phyloP scores from a whole-genome alignment of 139 green algal species.

The Micractinium conductrix region DNA sequence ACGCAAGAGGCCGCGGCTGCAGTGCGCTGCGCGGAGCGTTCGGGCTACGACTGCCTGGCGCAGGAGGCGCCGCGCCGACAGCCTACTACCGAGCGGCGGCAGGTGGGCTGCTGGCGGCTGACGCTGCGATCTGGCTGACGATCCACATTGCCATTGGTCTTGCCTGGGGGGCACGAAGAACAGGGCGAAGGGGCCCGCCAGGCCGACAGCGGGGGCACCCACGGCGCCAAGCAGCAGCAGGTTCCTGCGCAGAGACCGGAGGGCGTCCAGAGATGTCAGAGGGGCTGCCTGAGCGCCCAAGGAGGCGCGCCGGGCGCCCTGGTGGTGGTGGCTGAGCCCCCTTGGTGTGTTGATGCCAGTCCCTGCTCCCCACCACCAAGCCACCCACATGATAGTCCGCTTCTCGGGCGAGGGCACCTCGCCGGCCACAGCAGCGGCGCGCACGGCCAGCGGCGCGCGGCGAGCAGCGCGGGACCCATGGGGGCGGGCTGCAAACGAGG shows the following conservation, averaged over 20 bases:
- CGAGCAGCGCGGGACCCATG: conserved; percentile 11
- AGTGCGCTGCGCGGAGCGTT: no score
- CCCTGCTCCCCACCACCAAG: no score
- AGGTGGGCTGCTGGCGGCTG: not conserved
- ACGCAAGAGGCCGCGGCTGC: no score
- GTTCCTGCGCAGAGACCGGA: conserved; percentile 61
- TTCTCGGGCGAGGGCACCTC: conserved; percentile 62
- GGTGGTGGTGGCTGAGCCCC: not conserved
- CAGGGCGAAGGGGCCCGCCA: conserved; percentile 72
- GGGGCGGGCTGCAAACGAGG: conserved; percentile 11
- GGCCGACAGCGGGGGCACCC: conserved; percentile 64
- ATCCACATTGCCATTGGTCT: not conserved
- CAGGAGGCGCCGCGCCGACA: not conserved
- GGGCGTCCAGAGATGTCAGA: not conserved
- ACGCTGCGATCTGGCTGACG: no score
- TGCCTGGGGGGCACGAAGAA: conserved; percentile 86
- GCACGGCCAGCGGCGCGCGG: conserved; percentile 20
- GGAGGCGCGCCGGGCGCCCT: not conserved
- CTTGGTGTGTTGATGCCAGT: not conserved
- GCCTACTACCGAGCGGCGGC: not conserved
- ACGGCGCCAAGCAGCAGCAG: conserved; percentile 76
- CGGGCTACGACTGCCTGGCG: not conserved
- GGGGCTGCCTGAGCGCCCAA: no score
- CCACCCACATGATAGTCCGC: conserved; percentile 84
- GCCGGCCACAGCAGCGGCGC: not conserved